These are phyloP conservation scores for Tremellales sp. DNA, from an alignment of 1,284 basidiomycete species.

Conservation along the genomic window DNA sequence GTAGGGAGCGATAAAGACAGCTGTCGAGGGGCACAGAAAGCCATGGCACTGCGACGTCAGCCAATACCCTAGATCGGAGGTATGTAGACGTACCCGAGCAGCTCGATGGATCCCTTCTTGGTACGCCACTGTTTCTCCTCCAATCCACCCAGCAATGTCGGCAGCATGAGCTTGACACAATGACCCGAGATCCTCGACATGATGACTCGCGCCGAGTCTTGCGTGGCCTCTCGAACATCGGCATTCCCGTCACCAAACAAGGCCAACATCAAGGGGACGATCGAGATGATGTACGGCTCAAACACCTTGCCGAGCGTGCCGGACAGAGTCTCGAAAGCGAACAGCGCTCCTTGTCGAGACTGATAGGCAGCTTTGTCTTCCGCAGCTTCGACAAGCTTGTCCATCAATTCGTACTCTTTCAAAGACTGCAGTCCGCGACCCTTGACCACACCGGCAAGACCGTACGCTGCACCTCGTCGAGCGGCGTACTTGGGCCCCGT, in stretches of 20 bases:
- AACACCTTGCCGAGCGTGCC: constrained; percentile 64
- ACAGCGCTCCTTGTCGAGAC: constrained; percentile 87
- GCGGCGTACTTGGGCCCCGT: constrained; percentile 81
- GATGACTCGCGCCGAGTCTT: constrained; percentile 88
- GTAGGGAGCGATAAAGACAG: constrained; percentile 92
- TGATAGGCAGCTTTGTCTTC: constrained; percentile 89
- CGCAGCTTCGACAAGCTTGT: constrained; percentile 67
- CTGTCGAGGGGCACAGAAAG: constrained; percentile 94
- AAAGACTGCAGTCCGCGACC: constrained; percentile 82
- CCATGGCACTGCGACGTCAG: constrained; percentile 68
- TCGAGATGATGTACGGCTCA: constrained; percentile 81
- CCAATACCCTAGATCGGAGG: constrained; percentile 3
- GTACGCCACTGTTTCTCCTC: constrained; percentile 99
- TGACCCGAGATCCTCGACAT: constrained; percentile 92
- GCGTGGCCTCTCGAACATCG: constrained; percentile 91
- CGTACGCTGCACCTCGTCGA: constrained; percentile 92
- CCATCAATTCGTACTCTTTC: constrained; percentile 76
- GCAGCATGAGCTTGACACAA: constrained; percentile 92
- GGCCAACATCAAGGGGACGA: constrained; percentile 78
- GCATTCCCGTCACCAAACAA: constrained; percentile 84
- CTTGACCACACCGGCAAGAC: constrained; percentile 85
- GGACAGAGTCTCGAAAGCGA: constrained; percentile 90
- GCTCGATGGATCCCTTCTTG: constrained; percentile 94
- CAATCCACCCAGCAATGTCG: constrained; percentile 81
- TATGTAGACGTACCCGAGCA: constrained; percentile 60